phyloP scores from a whole-genome alignment of 345 rosid genomes.

The Eucalyptus erythrocorys region DNA sequence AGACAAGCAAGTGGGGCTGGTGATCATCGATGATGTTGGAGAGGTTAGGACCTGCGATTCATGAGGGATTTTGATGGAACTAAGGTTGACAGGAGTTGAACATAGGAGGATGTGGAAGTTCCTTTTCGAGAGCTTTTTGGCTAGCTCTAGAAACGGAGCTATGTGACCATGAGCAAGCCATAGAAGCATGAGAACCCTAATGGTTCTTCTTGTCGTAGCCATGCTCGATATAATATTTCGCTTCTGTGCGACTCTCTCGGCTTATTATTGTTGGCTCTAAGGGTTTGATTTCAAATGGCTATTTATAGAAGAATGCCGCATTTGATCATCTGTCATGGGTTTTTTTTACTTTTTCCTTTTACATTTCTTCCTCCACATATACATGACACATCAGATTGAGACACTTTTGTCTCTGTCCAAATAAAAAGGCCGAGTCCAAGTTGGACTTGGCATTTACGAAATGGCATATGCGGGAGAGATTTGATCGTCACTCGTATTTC shows the following conservation, averaged over 20 bases:
- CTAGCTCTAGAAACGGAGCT: constrained; percentile 25
- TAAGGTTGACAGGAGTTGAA: constrained; percentile 16
- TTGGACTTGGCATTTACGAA: neutral
- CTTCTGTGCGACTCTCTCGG: neutral
- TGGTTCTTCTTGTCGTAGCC: neutral
- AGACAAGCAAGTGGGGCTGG: constrained; percentile 7
- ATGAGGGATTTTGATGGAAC: neutral
- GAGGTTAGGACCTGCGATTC: constrained; percentile 2
- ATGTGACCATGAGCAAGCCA: constrained; percentile 40
- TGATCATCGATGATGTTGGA: neutral
- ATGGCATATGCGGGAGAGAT: neutral
- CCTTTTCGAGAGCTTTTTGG: constrained; percentile 9
- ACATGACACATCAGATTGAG: neutral
- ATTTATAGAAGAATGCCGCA: neutral
- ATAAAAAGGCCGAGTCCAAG: neutral
- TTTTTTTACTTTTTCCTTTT: neutral
- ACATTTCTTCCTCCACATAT: neutral
- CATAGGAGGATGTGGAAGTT: constrained; percentile 14
- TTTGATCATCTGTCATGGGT: neutral
- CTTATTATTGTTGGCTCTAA: neutral
- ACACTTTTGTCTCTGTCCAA: neutral
- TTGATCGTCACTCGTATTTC: neutral
- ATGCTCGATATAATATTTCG: neutral
- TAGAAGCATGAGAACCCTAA: constrained; percentile 25
- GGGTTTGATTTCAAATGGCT: neutral